Percentiles rank a stretch among this genome's conserved stretches.
Evolutionary conservation across 306 rosid genomes (phyloP).

Genomic region (Malus fusca): DNA sequence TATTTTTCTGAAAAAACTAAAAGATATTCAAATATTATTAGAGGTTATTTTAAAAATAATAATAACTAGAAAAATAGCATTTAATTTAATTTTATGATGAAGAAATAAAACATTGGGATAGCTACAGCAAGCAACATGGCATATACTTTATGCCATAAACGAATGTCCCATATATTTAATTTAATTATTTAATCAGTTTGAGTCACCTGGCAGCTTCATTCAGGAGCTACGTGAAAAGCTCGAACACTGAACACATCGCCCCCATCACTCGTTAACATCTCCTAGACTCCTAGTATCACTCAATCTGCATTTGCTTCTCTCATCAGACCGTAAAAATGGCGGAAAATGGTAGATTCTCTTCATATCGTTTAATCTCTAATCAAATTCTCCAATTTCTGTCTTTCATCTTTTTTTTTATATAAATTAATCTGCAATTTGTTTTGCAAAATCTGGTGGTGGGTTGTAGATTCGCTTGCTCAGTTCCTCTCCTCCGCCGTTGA

Average conservation of each 20-base stretch:
- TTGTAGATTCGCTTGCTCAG: constrained; percentile 47
- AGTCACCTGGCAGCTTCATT: background rate
- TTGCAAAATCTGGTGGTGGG: background rate
- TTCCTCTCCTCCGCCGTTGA: constrained; percentile 70
- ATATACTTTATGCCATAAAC: background rate
- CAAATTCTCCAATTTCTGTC: background rate
- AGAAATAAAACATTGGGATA: no score
- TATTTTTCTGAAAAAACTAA: no score
- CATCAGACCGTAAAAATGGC: constrained; percentile 26
- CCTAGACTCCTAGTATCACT: background rate
- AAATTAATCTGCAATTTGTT: background rate
- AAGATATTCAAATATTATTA: no score
- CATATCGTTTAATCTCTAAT: background rate
- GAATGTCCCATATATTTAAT: background rate
- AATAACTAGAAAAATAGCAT: no score
- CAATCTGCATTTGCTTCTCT: background rate
- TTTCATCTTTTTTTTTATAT: background rate
- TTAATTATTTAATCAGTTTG: background rate
- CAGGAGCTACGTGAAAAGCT: constrained; percentile 18
- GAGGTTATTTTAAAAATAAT: no score
- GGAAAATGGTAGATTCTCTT: constrained; percentile 27
- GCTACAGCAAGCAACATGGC: no score
- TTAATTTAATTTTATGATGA: no score
- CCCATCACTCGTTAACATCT: background rate
- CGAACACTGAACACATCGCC: constrained; percentile 9